These are phyloP conservation scores for Chrysosporium queenslandicum DNA, from an alignment of 2,329 filamentous ascomycete genomes.

Conservation along the genomic window DNA sequence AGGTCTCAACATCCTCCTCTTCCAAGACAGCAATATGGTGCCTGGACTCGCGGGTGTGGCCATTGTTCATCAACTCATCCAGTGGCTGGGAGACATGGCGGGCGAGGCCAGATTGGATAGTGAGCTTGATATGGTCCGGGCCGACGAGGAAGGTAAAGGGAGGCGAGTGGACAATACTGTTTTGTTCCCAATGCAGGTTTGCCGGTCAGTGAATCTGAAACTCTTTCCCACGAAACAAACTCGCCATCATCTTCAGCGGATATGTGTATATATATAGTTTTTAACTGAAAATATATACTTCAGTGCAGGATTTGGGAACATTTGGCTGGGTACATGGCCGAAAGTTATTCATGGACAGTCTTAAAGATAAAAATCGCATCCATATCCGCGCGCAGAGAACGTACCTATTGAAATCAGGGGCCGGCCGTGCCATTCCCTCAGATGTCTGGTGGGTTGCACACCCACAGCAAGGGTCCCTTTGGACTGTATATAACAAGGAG, in stretches of 20 bases:
- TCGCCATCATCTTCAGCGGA: constrained; percentile 7
- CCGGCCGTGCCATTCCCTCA: constrained; percentile 15
- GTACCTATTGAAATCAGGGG: constrained; percentile 30
- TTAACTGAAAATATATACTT: constrained; percentile 13
- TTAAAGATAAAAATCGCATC: neutral
- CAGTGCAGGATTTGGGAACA: constrained; percentile 12
- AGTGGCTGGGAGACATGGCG: constrained; percentile 37
- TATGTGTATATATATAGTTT: constrained; percentile 7
- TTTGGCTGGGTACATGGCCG: constrained; percentile 7
- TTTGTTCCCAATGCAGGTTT: constrained; percentile 7
- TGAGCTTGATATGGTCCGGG: constrained; percentile 37
- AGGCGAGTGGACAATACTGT: constrained; percentile 37
- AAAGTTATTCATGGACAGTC: constrained; percentile 9
- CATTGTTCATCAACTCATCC: constrained; percentile 38
- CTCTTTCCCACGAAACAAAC: constrained; percentile 6
- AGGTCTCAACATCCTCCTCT: constrained; percentile 41
- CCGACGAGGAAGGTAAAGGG: constrained; percentile 41
- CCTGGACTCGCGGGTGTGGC: constrained; percentile 37
- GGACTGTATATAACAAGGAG: neutral
- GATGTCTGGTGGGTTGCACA: neutral
- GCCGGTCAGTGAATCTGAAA: constrained; percentile 7
- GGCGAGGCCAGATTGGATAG: constrained; percentile 39
- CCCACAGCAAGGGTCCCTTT: neutral
- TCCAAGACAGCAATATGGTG: constrained; percentile 36
- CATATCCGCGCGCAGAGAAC: constrained; percentile 7